Evolutionary conservation across 768 basidiomycete genomes (phyloP).

Genomic region (Boletus sp.): DNA sequence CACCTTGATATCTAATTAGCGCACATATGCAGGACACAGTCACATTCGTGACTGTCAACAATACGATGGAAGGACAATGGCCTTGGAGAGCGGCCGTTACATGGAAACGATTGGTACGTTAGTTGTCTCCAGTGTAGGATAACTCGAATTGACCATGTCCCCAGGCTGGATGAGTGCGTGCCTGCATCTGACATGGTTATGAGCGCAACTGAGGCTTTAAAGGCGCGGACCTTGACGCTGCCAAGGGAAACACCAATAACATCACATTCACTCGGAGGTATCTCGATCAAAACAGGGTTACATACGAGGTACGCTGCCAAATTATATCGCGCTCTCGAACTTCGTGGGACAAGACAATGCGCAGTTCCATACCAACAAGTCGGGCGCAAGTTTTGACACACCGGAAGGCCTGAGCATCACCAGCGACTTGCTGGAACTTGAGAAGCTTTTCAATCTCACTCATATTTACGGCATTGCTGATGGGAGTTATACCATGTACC

Average conservation of each 20-base stretch:
- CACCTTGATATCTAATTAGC: not conserved
- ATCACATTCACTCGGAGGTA: slow-evolving; percentile 70
- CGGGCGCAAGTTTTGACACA: slow-evolving; percentile 62
- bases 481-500: slow-evolving; percentile 64
- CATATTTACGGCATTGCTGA: slow-evolving; percentile 65
- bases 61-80: slow-evolving; percentile 24
- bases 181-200: not conserved
- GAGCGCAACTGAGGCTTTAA: not conserved
- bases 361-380: slow-evolving; percentile 63
- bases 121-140: not conserved
- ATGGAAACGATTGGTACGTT: slow-evolving; percentile 85
- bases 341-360: not conserved
- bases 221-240: slow-evolving; percentile 50
- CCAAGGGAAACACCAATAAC: slow-evolving; percentile 40
- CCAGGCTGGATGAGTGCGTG: slow-evolving; percentile 62
- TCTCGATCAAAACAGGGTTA: slow-evolving; percentile 75
- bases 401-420: slow-evolving; percentile 51
- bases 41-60: slow-evolving; percentile 29
- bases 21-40: slow-evolving; percentile 46
- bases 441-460: slow-evolving; percentile 58
- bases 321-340: not conserved
- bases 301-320: slow-evolving; percentile 55
- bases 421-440: slow-evolving; percentile 50
- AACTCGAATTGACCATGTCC: not conserved
- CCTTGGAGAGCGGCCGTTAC: slow-evolving; percentile 81